Percentiles rank a stretch among this genome's conserved stretches.
Evolutionary conservation across 352 stramenopile species (phyloP).

Genomic region (Blastocystis sp.): DNA sequence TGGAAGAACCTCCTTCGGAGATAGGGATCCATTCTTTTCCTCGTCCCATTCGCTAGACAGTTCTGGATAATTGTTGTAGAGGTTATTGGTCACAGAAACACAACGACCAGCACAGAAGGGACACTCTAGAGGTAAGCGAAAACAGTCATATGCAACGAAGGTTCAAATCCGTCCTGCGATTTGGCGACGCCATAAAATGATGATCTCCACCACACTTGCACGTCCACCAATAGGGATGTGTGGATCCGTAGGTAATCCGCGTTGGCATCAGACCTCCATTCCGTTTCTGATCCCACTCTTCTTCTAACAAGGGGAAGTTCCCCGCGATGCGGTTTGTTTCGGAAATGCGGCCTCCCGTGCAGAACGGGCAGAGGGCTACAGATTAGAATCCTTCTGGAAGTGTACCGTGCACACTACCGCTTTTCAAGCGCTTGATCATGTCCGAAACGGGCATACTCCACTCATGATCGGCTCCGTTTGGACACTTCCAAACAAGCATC

Average conservation of each 20-base stretch:
- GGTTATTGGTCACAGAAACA: not conserved
- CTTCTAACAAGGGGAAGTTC: not conserved
- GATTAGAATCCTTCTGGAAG: not conserved
- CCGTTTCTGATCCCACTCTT: not conserved
- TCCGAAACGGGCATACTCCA: conserved; percentile 37
- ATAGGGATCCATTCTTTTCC: not conserved
- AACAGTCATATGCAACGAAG: not conserved
- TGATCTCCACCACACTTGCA: not conserved
- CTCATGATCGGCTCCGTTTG: conserved; percentile 22
- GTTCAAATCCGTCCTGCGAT: conserved; percentile 31
- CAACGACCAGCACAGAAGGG: not conserved
- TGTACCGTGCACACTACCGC: not conserved
- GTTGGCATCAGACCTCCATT: not conserved
- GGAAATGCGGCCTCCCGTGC: conserved; percentile 18
- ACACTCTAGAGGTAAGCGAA: not conserved
- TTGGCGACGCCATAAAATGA: conserved; percentile 1
- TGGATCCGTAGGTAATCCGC: conserved; percentile 25
- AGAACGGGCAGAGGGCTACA: conserved; percentile 44
- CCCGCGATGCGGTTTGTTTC: not conserved
- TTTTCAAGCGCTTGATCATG: not conserved
- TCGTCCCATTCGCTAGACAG: conserved; percentile 10
- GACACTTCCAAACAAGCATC: conserved; percentile 37
- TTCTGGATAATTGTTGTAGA: conserved; percentile 19
- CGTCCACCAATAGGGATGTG: not conserved
- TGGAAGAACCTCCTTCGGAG: not conserved